Base-by-base conservation (phyloP, 2,329 filamentous ascomycete genomes). In the Pseudogymnoascus sp. region DNA sequence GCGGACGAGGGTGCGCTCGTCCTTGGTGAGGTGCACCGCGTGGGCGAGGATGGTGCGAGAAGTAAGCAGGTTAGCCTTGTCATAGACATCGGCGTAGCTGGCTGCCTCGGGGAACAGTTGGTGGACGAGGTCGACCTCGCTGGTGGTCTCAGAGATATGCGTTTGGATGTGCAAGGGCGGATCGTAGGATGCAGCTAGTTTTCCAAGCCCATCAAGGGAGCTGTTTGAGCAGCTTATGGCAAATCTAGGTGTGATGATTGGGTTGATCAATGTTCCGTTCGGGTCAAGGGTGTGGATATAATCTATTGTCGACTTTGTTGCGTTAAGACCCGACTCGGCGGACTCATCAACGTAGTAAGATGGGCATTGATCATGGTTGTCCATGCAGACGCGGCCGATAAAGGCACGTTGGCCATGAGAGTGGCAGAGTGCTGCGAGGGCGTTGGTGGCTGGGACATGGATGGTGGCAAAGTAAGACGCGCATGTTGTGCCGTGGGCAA, bases 381-480 rank as follows among this genome's bases (percentile, higher is more conserved):
- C 91, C 95, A 99, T 97, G 79, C 93, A 97, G 14, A 95, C 90
- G 40, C 95, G 83, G 37, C 95, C 95, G 46, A 99, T 84, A 67
- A 97, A 90, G 6, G 95, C 95, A 62, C 95, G 83, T 76, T 99
- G 95, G 46, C 95, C 95, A 25, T 84, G 78, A 0, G 78, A 73
- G n/a, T 90, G 81, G 71, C 93, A 97, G n/a, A 97, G 84, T 67
- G 91, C 86, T 0, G 93, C 90, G 5, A 99, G 87, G 7, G 96
- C 82, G 73, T 96, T 97, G n/a, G 95, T 99, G 1, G 92, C 86
- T 0, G 84, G 81, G 1, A 96, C 89, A 73, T 96, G 88, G 66
- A 91, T 86, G 21, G 95, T 97, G 64, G 93, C 93, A 74, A 90
- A 97, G 81, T 97, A 97, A n/a, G 91, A 85, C 5, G 92, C 92